Evolutionary conservation across 1,284 basidiomycete species (phyloP).

Genomic region (Malassezia brasiliensis): DNA sequence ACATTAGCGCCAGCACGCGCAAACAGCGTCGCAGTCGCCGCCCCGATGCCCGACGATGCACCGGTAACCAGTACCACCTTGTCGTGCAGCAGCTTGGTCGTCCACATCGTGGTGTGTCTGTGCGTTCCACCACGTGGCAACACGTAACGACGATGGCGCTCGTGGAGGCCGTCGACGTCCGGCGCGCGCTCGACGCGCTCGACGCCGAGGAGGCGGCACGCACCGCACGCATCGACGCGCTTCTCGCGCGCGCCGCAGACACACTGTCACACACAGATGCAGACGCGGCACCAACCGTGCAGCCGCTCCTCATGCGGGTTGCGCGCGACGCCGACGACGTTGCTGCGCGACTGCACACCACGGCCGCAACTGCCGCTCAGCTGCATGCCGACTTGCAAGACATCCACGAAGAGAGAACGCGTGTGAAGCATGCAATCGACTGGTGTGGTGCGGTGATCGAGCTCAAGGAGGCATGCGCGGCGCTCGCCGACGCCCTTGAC

Average conservation of each 20-base stretch:
- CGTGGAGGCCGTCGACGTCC: constrained; percentile 7
- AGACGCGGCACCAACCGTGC: constrained; percentile 52
- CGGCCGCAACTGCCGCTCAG: constrained; percentile 72
- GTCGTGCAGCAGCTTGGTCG: constrained; percentile 54
- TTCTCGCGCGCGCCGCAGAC: background rate
- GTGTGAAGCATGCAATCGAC: constrained; percentile 72
- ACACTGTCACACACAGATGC: background rate
- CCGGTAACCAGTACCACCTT: constrained; percentile 81
- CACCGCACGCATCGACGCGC: background rate
- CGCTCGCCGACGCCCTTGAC: constrained; percentile 68
- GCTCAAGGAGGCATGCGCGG: constrained; percentile 74
- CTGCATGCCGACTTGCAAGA: constrained; percentile 77
- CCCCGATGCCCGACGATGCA: constrained; percentile 69
- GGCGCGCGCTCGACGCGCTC: constrained; percentile 1
- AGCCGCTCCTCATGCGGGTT: constrained; percentile 59
- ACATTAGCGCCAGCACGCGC: constrained; percentile 50
- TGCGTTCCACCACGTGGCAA: constrained; percentile 1
- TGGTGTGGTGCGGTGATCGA: constrained; percentile 78
- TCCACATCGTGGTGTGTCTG: constrained; percentile 19
- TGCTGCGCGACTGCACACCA: constrained; percentile 57
- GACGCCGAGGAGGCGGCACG: constrained; percentile 3
- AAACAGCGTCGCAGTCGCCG: constrained; percentile 31
- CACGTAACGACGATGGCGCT: background rate
- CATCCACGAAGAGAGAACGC: constrained; percentile 79
- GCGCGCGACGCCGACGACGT: constrained; percentile 58